Conservation (phyloP, 441 rosid species). For the Lepidium campestre region DNA sequence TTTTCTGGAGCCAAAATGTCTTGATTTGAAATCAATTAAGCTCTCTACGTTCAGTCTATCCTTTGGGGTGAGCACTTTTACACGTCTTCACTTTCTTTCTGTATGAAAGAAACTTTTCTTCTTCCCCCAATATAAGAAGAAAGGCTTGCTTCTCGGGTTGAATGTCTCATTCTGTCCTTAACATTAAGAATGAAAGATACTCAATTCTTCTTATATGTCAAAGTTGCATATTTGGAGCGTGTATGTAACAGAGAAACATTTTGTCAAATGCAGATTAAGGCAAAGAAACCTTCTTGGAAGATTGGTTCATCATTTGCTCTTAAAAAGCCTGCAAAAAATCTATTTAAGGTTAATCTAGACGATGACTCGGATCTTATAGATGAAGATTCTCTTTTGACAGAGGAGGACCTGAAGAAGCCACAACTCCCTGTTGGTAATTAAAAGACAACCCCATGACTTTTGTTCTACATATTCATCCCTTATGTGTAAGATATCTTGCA, state of each 20-base stretch:
- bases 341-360: conserved; percentile 50
- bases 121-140: not conserved
- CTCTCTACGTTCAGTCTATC: conserved; percentile 26
- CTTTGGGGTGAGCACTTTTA: conserved; percentile 49
- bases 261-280: conserved; percentile 48
- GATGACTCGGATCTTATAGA: conserved; percentile 83
- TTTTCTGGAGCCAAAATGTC: conserved; percentile 48
- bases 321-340: conserved; percentile 43
- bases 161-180: not conserved
- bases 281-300: conserved; percentile 88
- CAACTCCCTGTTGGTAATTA: conserved; percentile 55
- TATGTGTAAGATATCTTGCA: not conserved
- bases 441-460: not conserved
- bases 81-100: not conserved
- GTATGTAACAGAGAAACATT: conserved; percentile 3
- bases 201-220: not conserved
- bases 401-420: conserved; percentile 87
- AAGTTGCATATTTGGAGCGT: not conserved
- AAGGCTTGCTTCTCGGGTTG: not conserved
- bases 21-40: conserved; percentile 38
- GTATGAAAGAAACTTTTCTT: not conserved
- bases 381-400: conserved; percentile 88
- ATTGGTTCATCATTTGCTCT: conserved; percentile 82
- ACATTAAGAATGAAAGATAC: not conserved
- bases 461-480: not conserved